Evolutionary conservation across 73 alveolate species (phyloP).

Genomic region (Paramecium sonneborni): DNA sequence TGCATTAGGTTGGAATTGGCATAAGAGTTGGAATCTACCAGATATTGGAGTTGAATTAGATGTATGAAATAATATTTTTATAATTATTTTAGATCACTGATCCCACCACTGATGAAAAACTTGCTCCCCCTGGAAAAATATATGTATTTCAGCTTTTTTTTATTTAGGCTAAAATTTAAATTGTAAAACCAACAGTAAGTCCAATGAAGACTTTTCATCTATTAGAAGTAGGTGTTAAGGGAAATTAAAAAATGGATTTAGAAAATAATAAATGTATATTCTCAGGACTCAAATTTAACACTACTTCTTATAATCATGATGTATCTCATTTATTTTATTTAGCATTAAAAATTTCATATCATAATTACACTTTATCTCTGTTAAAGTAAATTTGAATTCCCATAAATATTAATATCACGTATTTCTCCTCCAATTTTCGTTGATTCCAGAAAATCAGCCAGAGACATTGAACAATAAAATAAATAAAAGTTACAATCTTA

Average conservation of each 20-base stretch:
- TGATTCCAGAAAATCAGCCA: constrained; percentile 73
- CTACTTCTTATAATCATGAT: constrained; percentile 77
- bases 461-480: constrained; percentile 64
- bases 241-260: constrained; percentile 69
- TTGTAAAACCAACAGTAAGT: constrained; percentile 64
- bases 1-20: constrained; percentile 69
- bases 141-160: constrained; percentile 48
- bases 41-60: constrained; percentile 68
- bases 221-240: constrained; percentile 76
- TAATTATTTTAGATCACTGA: constrained; percentile 59
- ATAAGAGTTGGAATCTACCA: constrained; percentile 76
- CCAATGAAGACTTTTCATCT: constrained; percentile 63
- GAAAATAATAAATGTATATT: constrained; percentile 72
- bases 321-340: neutral
- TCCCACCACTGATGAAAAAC: constrained; percentile 68
- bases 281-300: constrained; percentile 74
- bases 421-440: constrained; percentile 78
- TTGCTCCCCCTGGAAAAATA: constrained; percentile 74
- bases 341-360: constrained; percentile 56
- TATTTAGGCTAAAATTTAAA: constrained; percentile 39
- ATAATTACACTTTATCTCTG: constrained; percentile 59
- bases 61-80: constrained; percentile 29
- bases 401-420: constrained; percentile 65
- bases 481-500: constrained; percentile 62
- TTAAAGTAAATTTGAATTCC: constrained; percentile 63